Percentiles rank a stretch among this genome's conserved stretches.
These are phyloP conservation scores for Cynara cardunculus DNA, from an alignment of 129 eudicot genomes.

Conservation along the genomic window DNA sequence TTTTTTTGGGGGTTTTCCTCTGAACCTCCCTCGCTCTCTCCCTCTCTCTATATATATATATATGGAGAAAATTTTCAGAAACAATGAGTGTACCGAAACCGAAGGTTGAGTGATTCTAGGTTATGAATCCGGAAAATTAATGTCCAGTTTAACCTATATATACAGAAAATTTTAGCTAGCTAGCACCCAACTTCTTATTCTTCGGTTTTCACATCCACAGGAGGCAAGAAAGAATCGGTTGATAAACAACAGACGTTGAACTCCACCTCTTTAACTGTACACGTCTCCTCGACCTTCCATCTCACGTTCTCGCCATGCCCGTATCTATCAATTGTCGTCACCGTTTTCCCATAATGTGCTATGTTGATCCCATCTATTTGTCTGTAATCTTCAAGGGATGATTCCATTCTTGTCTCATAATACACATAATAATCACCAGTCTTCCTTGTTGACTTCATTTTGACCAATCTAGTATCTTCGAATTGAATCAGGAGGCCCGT, in stretches of 20 bases:
- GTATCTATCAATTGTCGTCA: slow-evolving; percentile 47
- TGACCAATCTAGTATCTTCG: slow-evolving; percentile 72
- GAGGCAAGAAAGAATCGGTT: slow-evolving; percentile 60
- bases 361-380: slow-evolving; percentile 57
- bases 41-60: no score
- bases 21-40: no score
- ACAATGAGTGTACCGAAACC: neutral
- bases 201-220: slow-evolving; percentile 42
- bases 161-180: neutral
- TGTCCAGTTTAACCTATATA: neutral
- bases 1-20: no score
- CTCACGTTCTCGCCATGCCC: slow-evolving; percentile 43
- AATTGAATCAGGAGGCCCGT: slow-evolving; percentile 76
- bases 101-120: neutral
- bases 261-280: slow-evolving; percentile 70
- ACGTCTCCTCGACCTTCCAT: slow-evolving; percentile 67
- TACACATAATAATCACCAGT: slow-evolving; percentile 40
- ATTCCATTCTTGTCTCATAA: slow-evolving; percentile 69
- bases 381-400: slow-evolving; percentile 60
- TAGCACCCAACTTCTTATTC: slow-evolving; percentile 19
- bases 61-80: neutral
- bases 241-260: slow-evolving; percentile 60
- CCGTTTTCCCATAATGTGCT: slow-evolving; percentile 61
- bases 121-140: neutral
- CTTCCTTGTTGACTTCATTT: slow-evolving; percentile 44